Percentiles rank a stretch among this genome's conserved stretches.
phyloP scores from a whole-genome alignment of 257 asterid genomes.

The Galeopsis tetrahit region DNA sequence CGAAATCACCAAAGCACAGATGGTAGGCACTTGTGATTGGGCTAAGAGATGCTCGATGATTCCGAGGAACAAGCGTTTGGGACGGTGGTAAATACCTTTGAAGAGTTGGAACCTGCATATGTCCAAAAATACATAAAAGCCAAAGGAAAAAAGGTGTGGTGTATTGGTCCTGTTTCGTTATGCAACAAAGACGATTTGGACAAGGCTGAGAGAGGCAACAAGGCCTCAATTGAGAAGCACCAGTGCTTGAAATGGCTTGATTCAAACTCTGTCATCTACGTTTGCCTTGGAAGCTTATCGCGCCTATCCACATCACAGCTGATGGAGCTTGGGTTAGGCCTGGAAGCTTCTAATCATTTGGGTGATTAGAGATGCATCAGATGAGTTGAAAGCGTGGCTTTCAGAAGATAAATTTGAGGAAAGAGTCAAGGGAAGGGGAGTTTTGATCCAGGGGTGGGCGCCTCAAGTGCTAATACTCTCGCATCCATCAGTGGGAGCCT shows the following conservation, averaged over 20 bases:
- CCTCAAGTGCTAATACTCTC: constrained; percentile 62
- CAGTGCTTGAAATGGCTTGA: constrained; percentile 56
- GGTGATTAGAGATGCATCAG: constrained; percentile 44
- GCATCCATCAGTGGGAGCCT: constrained; percentile 55
- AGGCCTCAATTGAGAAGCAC: constrained; percentile 30
- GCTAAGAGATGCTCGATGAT: constrained; percentile 25
- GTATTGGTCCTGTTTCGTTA: constrained; percentile 57
- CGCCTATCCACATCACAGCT: constrained; percentile 41
- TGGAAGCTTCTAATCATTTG: constrained; percentile 50
- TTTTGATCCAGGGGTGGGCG: constrained; percentile 60
- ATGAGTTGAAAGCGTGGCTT: constrained; percentile 45
- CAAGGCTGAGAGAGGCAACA: constrained; percentile 51
- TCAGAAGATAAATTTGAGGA: constrained; percentile 47
- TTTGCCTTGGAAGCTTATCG: constrained; percentile 53
- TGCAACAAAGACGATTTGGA: constrained; percentile 41
- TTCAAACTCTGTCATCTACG: constrained; percentile 46
- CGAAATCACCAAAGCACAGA: constrained; percentile 48
- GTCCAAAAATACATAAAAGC: constrained; percentile 25
- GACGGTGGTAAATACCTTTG: constrained; percentile 45
- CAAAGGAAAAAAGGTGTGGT: constrained; percentile 43
- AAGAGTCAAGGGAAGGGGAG: constrained; percentile 39
- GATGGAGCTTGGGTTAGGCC: constrained; percentile 52
- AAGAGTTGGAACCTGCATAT: constrained; percentile 53
- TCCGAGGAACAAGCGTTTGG: constrained; percentile 51
- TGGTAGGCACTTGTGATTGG: constrained; percentile 30